A percentile compares a stretch with the other conserved stretches of the same genome.
These are phyloP conservation scores for Neopestalotiopsis rosae DNA, from an alignment of 2,329 filamentous ascomycete genomes.

Conservation along the genomic window DNA sequence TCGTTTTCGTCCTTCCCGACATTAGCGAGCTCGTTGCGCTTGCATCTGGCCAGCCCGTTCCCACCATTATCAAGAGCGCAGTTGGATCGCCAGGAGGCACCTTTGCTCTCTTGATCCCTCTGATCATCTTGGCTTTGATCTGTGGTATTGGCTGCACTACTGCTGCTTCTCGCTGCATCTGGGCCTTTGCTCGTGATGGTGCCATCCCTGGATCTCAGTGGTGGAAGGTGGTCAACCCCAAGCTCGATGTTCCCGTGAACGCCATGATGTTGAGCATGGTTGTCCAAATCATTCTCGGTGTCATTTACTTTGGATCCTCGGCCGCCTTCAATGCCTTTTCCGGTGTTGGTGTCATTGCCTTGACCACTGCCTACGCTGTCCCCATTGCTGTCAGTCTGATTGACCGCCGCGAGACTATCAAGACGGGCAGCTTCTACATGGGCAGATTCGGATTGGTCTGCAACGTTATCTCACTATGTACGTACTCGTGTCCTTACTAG, in stretches of 20 bases:
- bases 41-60: conserved; percentile 65
- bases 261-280: conserved; percentile 75
- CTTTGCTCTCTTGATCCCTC: conserved; percentile 66
- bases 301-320: conserved; percentile 72
- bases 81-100: conserved; percentile 65
- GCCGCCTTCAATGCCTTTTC: conserved; percentile 77
- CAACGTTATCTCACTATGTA: conserved; percentile 57
- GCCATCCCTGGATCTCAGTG: conserved; percentile 67
- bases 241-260: conserved; percentile 70
- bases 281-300: conserved; percentile 66
- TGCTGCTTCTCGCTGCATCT: conserved; percentile 69
- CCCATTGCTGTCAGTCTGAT: conserved; percentile 70
- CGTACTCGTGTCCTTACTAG: conserved; percentile 5
- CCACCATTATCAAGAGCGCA: conserved; percentile 66
- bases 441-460: conserved; percentile 64
- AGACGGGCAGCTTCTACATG: conserved; percentile 63
- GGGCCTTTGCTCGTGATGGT: conserved; percentile 74
- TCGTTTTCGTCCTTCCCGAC: conserved; percentile 73
- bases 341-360: conserved; percentile 71
- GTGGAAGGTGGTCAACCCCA: conserved; percentile 67
- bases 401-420: conserved; percentile 64
- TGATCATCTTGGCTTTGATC: conserved; percentile 69
- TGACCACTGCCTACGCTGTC: conserved; percentile 71
- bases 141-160: conserved; percentile 75
- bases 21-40: conserved; percentile 59